Evolutionary conservation across 768 basidiomycete species (phyloP), one percentile per base, ranked within the genome.

Genomic region (Lactifluus piperatus): DNA sequence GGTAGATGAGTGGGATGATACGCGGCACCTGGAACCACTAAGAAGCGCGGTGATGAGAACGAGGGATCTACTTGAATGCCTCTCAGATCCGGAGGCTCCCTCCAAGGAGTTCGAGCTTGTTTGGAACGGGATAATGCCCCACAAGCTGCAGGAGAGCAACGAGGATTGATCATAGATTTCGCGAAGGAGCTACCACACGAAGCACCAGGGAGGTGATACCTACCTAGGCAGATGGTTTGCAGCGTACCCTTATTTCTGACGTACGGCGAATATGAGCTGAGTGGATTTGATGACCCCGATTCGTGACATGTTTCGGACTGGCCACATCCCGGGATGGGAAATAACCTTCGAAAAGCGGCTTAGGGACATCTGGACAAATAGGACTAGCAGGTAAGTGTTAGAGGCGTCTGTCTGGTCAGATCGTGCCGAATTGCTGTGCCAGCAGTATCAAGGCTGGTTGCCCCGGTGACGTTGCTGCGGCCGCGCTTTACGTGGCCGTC

Each of bases 121-220:
- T 2, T 60, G 54, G 54, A 52, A 60, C 1, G 59, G 59, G 24
- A 56, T 60, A 18, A 60, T 60, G 59, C 44, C 43, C 8, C 34
- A 5, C 39, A 50, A 24, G 34, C 32, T 60, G 11, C 41, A 10
- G 16, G n/a, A 54, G 45, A 45, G 16, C 4, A 43, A 43, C 43
- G 34, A 49, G 47, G 32, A 36, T 3, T 29, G 46, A 46, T n/a
- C 6, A 27, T 47, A 18, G 29, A 7, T 9, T 10, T 18, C 4
- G 48, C 39, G 39, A 43, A 24, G 27, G 10, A 20, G 14, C 14
- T 4, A 30, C 30, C 7, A 20, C 20, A 20, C 20, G 14, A 2
- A 3, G 37, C 45, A 7, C 24, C 9, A n/a, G 18, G 10, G 8
- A 16, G 29, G 30, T 14, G 32, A 45, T 36, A 22, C 5, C 24